Percentiles rank a stretch among this genome's conserved stretches.
These are phyloP conservation scores for Arabidopsis lyrata DNA, from an alignment of 441 rosid genomes.

Conservation along the genomic window DNA sequence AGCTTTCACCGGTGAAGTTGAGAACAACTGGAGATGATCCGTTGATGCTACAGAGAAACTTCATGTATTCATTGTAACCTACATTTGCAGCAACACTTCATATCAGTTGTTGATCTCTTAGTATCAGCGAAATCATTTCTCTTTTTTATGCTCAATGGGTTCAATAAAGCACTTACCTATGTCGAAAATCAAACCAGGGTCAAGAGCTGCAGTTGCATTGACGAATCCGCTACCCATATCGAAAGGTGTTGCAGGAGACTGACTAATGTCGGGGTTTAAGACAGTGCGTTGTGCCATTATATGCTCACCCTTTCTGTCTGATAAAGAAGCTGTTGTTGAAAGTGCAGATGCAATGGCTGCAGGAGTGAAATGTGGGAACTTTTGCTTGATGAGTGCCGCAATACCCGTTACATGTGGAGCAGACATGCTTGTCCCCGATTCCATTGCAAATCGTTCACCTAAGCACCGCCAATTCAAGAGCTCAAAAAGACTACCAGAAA, in stretches of 20 bases:
- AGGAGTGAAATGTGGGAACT: constrained; percentile 83
- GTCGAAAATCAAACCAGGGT: constrained; percentile 87
- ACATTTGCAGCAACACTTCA: constrained; percentile 30
- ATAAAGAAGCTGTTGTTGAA: constrained; percentile 77
- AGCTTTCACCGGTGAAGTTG: constrained; percentile 84
- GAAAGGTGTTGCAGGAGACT: constrained; percentile 92
- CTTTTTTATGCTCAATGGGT: neutral
- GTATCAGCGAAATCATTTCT: neutral
- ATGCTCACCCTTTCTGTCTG: constrained; percentile 66
- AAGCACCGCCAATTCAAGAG: constrained; percentile 11
- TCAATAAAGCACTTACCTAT: constrained; percentile 58
- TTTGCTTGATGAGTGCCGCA: constrained; percentile 88
- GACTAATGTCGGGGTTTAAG: constrained; percentile 74
- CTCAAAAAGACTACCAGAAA: constrained; percentile 10
- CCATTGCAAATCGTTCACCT: constrained; percentile 95
- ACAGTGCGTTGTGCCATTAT: constrained; percentile 94
- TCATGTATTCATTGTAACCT: constrained; percentile 83
- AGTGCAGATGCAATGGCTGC: constrained; percentile 89
- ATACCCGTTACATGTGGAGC: constrained; percentile 97
- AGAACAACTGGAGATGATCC: constrained; percentile 78
- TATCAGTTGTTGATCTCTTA: neutral
- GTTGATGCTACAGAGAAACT: constrained; percentile 88
- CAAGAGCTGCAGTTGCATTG: constrained; percentile 88
- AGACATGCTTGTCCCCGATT: constrained; percentile 98
- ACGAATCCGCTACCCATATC: constrained; percentile 99